Evolutionary conservation across 805 yeast species (phyloP).

Genomic region (Saturnispora halmiae): DNA sequence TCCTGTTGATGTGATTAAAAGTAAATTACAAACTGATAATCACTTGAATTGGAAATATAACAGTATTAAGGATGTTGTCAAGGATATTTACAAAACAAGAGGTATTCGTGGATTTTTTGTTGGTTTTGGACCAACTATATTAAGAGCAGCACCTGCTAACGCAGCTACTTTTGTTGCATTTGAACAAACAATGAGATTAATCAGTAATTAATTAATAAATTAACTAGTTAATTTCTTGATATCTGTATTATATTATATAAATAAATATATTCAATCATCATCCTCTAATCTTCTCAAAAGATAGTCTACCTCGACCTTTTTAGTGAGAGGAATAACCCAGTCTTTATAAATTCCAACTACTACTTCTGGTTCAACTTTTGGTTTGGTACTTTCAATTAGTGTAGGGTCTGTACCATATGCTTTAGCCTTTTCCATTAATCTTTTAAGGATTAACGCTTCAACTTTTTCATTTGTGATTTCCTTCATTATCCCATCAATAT

Average conservation of each 20-base stretch:
- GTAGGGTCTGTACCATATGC: conserved; percentile 87
- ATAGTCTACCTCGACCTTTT: conserved; percentile 91
- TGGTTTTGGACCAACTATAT: conserved; percentile 86
- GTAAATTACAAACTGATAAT: conserved; percentile 73
- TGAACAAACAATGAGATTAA: conserved; percentile 73
- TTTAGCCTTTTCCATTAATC: conserved; percentile 73
- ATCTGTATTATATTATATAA: too few species aligned
- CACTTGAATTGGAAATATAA: conserved; percentile 51
- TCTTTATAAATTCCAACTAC: conserved; percentile 80
- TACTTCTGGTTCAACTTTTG: conserved; percentile 73
- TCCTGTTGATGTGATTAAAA: conserved; percentile 88
- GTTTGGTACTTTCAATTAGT: conserved; percentile 54
- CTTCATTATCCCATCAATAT: conserved; percentile 61
- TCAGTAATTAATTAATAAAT: conserved; percentile 25
- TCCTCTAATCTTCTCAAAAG: conserved; percentile 74
- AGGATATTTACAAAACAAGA: conserved; percentile 40
- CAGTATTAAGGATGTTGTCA: conserved; percentile 51
- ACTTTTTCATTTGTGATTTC: conserved; percentile 84
- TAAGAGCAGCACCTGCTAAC: conserved; percentile 97
- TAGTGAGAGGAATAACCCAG: conserved; percentile 87
- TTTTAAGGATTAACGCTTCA: conserved; percentile 70
- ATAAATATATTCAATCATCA: conserved; percentile 12
- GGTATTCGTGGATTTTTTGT: conserved; percentile 77
- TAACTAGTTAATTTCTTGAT: not conserved
- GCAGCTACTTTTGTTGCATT: conserved; percentile 95